Evolutionary conservation across 495 filamentous ascomycete species (phyloP).

Genomic region (Penicillium antarcticum): DNA sequence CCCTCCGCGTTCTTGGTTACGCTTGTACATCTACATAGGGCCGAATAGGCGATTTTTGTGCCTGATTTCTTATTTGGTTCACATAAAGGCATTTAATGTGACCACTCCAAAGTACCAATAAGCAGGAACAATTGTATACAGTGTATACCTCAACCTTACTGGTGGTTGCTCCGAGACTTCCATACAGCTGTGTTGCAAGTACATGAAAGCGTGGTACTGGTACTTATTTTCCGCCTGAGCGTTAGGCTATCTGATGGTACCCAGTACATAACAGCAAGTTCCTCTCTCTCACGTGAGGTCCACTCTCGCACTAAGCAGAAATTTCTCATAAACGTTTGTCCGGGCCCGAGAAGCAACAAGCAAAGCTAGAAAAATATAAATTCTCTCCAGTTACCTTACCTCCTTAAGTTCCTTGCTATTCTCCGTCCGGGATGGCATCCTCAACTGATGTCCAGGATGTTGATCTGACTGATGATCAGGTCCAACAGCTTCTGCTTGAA

Average conservation of each 20-base stretch:
- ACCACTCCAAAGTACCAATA: too few species aligned
- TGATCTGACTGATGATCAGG: conserved; percentile 51
- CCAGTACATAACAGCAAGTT: too few species aligned
- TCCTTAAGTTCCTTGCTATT: conserved; percentile 7
- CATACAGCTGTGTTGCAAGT: too few species aligned
- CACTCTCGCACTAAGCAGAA: conserved; percentile 2
- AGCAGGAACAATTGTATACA: too few species aligned
- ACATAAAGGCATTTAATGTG: too few species aligned
- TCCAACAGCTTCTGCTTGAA: conserved; percentile 59
- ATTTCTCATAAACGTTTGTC: conserved; percentile 21
- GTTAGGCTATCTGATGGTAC: too few species aligned
- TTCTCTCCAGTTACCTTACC: background rate
- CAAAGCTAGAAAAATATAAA: conserved; percentile 25
- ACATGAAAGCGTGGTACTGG: too few species aligned
- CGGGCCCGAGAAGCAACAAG: conserved; percentile 19
- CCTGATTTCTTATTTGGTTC: too few species aligned
- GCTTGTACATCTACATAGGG: background rate
- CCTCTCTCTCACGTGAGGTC: conserved; percentile 11
- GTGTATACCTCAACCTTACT: too few species aligned
- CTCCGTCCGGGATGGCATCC: conserved; percentile 22
- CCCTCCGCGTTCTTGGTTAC: conserved; percentile 6
- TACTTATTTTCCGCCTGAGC: too few species aligned
- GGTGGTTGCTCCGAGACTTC: too few species aligned
- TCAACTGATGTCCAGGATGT: conserved; percentile 6
- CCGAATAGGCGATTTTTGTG: too few species aligned